phyloP scores from a whole-genome alignment of 192 early-diverging fungal genomes.

The Coemansia sp. region DNA sequence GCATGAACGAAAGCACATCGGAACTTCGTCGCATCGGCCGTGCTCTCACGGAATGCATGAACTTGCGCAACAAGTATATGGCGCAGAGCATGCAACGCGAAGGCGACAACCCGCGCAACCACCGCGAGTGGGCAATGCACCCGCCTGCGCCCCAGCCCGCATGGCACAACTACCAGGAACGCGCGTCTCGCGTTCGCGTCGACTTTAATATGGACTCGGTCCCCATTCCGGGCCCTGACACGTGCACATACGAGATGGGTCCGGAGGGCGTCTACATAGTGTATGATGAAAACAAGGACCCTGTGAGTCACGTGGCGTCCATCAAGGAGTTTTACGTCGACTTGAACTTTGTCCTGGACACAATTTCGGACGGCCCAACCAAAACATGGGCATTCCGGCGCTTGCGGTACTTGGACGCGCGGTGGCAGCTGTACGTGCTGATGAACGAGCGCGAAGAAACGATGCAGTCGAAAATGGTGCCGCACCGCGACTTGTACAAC shows the following conservation, averaged over 20 bases:
- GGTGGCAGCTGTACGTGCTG: constrained; percentile 90
- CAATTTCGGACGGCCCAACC: constrained; percentile 83
- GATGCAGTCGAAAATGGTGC: constrained; percentile 85
- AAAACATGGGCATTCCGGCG: constrained; percentile 91
- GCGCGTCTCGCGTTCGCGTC: not conserved
- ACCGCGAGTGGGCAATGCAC: constrained; percentile 75
- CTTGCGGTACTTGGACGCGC: constrained; percentile 84
- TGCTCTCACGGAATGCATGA: constrained; percentile 67
- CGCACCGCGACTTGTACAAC: constrained; percentile 96
- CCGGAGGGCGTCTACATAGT: constrained; percentile 52
- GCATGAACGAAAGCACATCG: constrained; percentile 26
- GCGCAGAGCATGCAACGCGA: constrained; percentile 61
- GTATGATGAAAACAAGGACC: too few species aligned
- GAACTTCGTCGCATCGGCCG: constrained; percentile 40
- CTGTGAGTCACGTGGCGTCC: constrained; percentile 53
- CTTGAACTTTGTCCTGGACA: constrained; percentile 71
- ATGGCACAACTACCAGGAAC: constrained; percentile 58
- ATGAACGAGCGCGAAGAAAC: constrained; percentile 94
- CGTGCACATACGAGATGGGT: constrained; percentile 51
- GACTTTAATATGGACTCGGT: constrained; percentile 16
- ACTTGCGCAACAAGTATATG: constrained; percentile 86
- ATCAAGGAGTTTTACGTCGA: constrained; percentile 86
- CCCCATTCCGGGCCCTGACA: constrained; percentile 11
- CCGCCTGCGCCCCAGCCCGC: constrained; percentile 76
- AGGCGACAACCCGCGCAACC: constrained; percentile 83